Base-by-base conservation (phyloP, 1,284 basidiomycete genomes). In the Trichosporon sp. region DNA sequence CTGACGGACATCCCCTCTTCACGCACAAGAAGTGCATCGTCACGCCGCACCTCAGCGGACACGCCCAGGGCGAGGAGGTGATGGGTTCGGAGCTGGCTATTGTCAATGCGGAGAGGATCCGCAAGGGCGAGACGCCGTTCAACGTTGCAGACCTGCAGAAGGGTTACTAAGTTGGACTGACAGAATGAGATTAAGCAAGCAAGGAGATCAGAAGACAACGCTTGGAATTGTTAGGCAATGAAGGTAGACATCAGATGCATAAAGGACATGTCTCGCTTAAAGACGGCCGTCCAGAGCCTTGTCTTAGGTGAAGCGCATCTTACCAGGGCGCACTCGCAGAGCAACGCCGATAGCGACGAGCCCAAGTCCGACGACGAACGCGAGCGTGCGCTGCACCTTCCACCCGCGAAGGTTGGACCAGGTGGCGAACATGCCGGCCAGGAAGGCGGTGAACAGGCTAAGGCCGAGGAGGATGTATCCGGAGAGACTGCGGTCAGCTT, bases 391-490 rank as follows among this genome's bases (percentile, higher is more conserved):
- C 23, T 75, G 58, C 33, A 58, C 58, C 21, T 25, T 29, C 23
- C 31, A 36, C 9, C 57, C 63, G 31, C 66, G 57, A 5, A 27
- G 49, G 10, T 60, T 29, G 4, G 74, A 69, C 76, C 77, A 79
- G 9, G 60, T 65, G 4, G 76, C 76, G 59, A 75, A 72, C 27
- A 68, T 72, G 23, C 78, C 78, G 2, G 72, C 77, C 2, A 79
- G 69, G 49, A 75, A 70, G 0, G 78, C 77, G 0, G 76, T 78
- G 56, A 71, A 27, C 33, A 80, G 64, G 9, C 71, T 63, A 2
- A 78, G 59, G 2, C 72, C 68, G 10, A 79, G 59, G 40, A 81
- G 70, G 7, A 72, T 32, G 66, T 80, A 80, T 13, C 79, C 79
- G 0, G 75, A 77, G 5, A 76, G 40, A 21, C 79, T 76, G 64